Evolutionary conservation across 495 filamentous ascomycete genomes (phyloP), one percentile per base, ranked within the genome.

Genomic region (Aspergillus bridgeri): DNA sequence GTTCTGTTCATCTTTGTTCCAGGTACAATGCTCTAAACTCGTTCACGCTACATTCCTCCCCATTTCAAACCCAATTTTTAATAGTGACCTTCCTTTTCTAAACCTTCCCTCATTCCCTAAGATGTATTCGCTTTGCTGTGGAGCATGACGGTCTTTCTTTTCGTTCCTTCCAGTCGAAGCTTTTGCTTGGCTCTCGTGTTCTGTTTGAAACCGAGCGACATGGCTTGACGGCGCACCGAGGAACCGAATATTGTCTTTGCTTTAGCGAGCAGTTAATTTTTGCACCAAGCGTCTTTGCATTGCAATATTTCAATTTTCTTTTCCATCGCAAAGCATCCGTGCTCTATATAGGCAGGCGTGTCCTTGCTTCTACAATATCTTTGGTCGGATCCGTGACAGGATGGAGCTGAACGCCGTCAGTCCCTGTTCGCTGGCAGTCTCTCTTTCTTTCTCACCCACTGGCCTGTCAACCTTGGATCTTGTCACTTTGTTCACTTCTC

Each of bases 1-100:
- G 79, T 91, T 43, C 75, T 96, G 29, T 98, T 96, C 76, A 89
- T 95, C 55, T 86, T 98, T 52, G 94, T 98, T 3, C 94, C 94
- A 0, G 93, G 94, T 19, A 92, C 90, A 54, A 81, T 89, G 62
- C 79, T 98, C 54, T 60, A 49, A 59, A 17, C 27, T 58, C 48
- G 33, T 44, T 54, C 48, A 11, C 46, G 19, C 25, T 20, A 22
- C 29, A 29, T 21, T 42, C 45, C 7, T 19, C 21, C 20, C 19
- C 21, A 19, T 25, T 47, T 29, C 45, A 9, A 50, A 58, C 6
- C 23, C 13, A 19, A 22, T 22, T 0, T 44, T 43, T 51, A 20
- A 25, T 50, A 21, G 23, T 42, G n/a, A 33, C 44, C 27, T 21
- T 5, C 49, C n/a, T 20, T 50, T 24, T 21, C 23, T 20, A 18